A percentile compares a stretch with the other conserved stretches of the same genome.
phyloP scores from a whole-genome alignment of 805 yeast genomes.

The Wickerhamiella lipophila region DNA sequence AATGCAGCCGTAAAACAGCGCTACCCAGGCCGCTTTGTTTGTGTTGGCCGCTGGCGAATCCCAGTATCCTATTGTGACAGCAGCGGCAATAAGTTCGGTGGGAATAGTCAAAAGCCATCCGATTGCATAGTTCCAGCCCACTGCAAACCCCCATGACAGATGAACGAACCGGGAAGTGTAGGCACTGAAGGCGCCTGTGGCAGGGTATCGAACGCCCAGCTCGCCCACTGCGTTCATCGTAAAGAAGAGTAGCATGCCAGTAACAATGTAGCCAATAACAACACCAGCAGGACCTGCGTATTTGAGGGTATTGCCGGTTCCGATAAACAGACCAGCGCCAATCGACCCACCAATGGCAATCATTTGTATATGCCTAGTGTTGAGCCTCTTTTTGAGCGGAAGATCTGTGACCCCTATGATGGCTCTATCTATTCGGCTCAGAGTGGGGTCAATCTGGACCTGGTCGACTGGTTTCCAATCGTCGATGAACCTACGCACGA shows the following conservation, averaged over 20 bases:
- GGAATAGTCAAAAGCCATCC: conserved; percentile 52
- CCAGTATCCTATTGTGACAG: conserved; percentile 45
- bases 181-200: conserved; percentile 42
- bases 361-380: conserved; percentile 2
- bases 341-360: conserved; percentile 30
- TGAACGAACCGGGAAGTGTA: conserved; percentile 47
- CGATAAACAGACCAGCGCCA: conserved; percentile 62
- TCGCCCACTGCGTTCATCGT: conserved; percentile 56
- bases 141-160: conserved; percentile 52
- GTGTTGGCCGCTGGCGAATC: conserved; percentile 29
- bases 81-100: conserved; percentile 47
- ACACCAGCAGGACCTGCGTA: conserved; percentile 54
- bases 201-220: conserved; percentile 47
- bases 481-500: not conserved
- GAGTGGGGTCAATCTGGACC: conserved; percentile 15
- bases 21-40: conserved; percentile 46
- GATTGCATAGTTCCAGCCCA: conserved; percentile 52
- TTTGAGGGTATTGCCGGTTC: conserved; percentile 44
- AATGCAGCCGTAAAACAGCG: conserved; percentile 43
- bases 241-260: conserved; percentile 49
- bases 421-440: conserved; percentile 26
- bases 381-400: not conserved
- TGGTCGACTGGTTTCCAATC: conserved; percentile 13
- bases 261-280: conserved; percentile 44
- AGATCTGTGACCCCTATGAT: conserved; percentile 25